A percentile compares a stretch with the other conserved stretches of the same genome.
phyloP scores from a whole-genome alignment of 345 rosid genomes.

The Psidium guajava region DNA sequence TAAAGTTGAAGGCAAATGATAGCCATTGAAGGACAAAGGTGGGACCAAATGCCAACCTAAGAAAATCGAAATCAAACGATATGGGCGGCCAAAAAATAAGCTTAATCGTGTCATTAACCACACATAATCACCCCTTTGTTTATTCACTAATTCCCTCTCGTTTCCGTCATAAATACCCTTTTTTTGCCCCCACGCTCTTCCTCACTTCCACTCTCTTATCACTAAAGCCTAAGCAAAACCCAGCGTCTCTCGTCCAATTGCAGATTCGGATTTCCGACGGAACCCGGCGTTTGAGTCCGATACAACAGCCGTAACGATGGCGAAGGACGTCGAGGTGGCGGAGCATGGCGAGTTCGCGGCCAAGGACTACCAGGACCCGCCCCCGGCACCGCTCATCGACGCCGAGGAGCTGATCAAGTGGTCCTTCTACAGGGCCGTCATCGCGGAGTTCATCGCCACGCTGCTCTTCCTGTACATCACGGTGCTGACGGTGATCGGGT shows the following conservation, averaged over 20 bases:
- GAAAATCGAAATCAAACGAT: background rate
- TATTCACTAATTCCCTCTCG: background rate
- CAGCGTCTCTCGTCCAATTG: too few species aligned
- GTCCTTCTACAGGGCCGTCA: constrained; percentile 71
- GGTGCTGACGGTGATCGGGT: constrained; percentile 71
- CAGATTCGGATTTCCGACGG: too few species aligned
- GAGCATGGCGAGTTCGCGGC: constrained; percentile 33
- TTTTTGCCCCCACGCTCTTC: background rate
- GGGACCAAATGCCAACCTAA: background rate
- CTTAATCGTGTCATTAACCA: constrained; percentile 5
- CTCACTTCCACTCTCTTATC: background rate
- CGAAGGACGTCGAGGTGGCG: constrained; percentile 19
- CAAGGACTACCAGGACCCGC: constrained; percentile 12
- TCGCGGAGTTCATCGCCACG: constrained; percentile 84
- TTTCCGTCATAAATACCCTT: constrained; percentile 2
- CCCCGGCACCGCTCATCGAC: constrained; percentile 46
- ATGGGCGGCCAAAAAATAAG: constrained; percentile 1
- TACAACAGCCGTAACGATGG: background rate
- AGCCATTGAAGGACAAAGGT: background rate
- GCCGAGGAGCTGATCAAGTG: constrained; percentile 46
- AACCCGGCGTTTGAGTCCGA: too few species aligned
- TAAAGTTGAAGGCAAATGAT: background rate
- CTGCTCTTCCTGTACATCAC: constrained; percentile 73
- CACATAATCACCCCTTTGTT: background rate
- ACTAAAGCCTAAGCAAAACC: background rate